Evolutionary conservation across 441 rosid genomes (phyloP), one percentile per base, ranked within the genome.

Genomic region (Gossypium laxum): DNA sequence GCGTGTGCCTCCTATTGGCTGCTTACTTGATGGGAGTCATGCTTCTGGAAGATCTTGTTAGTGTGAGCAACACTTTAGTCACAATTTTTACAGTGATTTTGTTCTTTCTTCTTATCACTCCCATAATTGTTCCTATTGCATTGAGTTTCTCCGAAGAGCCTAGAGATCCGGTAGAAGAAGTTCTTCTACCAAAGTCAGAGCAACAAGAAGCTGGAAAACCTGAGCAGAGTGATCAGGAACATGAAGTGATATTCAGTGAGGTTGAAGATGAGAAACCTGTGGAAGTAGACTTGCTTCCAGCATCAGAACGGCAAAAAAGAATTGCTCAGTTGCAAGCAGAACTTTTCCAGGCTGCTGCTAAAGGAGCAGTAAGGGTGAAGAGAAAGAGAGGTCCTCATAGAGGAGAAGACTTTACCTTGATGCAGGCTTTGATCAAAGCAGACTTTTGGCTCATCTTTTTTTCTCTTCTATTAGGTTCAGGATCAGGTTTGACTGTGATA

Each of bases 391-490:
- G 93, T 26, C 99, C 95, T 0, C 97, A 76, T 64, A 80, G 95
- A 84, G 99, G 98, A 10, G 96, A 95, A 77, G 96, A 95, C 81
- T 89, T 95, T 76, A 95, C 98, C 6, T 83, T 95, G 75, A 81
- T 57, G 77, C 93, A 95, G 82, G 97, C 96, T 65, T 82, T 95
- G 72, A 88, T 92, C 67, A 91, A 89, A 78, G 98, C 98, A 0
- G 96, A 92, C 69, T 88, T 95, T 74, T 91, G 94, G 99, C 88
- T 95, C 8, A 90, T 94, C 30, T 95, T 91, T 81, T 32, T 91
- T 81, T 92, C 97, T 0, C 82, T 95, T 69, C 74, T 95, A 10
- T 83, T 95, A 64, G 99, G 93, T 75, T 89, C 98, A 28, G 98
- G 99, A 30, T 94, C 99, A 7, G 99, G 99, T 19, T 65, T 94